Conservation (phyloP, 805 yeast species). For the Helenozyma rhizophorensis region DNA sequence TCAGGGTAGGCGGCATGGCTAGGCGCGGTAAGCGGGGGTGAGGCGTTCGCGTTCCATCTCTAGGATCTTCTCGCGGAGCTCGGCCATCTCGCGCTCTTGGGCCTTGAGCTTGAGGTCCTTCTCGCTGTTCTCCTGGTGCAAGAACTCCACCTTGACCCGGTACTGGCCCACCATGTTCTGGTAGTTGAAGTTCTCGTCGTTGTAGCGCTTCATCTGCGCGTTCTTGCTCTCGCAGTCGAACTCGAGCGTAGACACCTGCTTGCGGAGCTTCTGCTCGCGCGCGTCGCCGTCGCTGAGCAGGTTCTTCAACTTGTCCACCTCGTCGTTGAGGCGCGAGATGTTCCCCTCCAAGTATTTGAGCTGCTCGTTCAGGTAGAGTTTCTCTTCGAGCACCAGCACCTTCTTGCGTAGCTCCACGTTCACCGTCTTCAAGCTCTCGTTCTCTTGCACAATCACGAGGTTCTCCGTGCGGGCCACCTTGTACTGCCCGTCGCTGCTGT, state of each 20-base stretch:
- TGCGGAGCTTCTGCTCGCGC: slow-evolving; percentile 44
- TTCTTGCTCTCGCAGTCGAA: slow-evolving; percentile 49
- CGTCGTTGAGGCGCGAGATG: slow-evolving; percentile 47
- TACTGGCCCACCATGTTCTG: slow-evolving; percentile 46
- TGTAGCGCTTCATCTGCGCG: slow-evolving; percentile 46
- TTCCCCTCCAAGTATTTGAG: slow-evolving; percentile 59
- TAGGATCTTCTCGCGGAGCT: slow-evolving; percentile 47
- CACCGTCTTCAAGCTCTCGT: slow-evolving; percentile 54
- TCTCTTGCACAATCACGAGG: slow-evolving; percentile 60
- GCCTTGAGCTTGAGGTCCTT: slow-evolving; percentile 42
- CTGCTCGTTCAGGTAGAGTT: slow-evolving; percentile 47
- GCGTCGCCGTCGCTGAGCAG: slow-evolving; percentile 51
- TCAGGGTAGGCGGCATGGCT: too few species aligned
- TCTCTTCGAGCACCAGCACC: slow-evolving; percentile 43
- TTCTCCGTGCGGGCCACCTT: slow-evolving; percentile 44
- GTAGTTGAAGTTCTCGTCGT: slow-evolving; percentile 54
- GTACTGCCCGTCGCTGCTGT: slow-evolving; percentile 24
- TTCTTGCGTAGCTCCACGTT: slow-evolving; percentile 48
- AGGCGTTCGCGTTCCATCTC: slow-evolving; percentile 3
- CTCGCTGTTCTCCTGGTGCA: slow-evolving; percentile 37
- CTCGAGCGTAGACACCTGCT: slow-evolving; percentile 51
- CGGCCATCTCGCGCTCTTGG: slow-evolving; percentile 53
- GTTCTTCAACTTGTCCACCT: slow-evolving; percentile 44
- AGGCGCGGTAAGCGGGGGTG: too few species aligned
- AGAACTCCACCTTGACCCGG: slow-evolving; percentile 35